Conservation (phyloP, 371 early-diverging fungal species). For the Catenaria anguillulae region DNA sequence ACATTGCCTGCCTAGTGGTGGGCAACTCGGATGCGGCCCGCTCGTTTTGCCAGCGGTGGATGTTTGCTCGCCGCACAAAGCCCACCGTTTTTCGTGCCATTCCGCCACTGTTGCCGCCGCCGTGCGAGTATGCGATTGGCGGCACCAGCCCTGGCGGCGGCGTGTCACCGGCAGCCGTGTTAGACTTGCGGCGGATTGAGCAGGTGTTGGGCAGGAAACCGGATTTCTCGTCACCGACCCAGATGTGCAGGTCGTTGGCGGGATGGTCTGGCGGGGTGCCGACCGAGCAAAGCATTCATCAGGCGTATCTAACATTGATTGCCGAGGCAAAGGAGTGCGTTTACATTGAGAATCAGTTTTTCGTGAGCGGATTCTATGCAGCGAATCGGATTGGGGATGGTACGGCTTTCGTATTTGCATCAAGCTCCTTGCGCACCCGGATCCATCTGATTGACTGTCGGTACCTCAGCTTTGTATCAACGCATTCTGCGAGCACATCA, state of each 20-base stretch:
- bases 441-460: slow-evolving; percentile 10
- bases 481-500: slow-evolving; percentile 63
- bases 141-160: too few relatives aligned
- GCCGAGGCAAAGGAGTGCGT: slow-evolving; percentile 60
- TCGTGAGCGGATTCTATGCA: slow-evolving; percentile 20
- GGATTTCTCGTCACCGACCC: too few relatives aligned
- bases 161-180: too few relatives aligned
- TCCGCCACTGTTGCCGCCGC: slow-evolving; percentile 41
- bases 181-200: too few relatives aligned
- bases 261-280: slow-evolving; percentile 36
- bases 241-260: slow-evolving; percentile 50
- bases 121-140: too few relatives aligned
- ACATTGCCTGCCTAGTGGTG: slow-evolving; percentile 44
- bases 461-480: slow-evolving; percentile 51
- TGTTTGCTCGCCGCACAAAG: slow-evolving; percentile 59
- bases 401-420: too few relatives aligned
- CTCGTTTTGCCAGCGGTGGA: slow-evolving; percentile 88
- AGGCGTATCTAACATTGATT: slow-evolving; percentile 66
- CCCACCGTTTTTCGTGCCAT: slow-evolving; percentile 39
- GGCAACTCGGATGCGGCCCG: slow-evolving; percentile 73
- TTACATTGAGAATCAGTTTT: slow-evolving; percentile 95
- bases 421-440: too few relatives aligned
- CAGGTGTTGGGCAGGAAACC: too few relatives aligned
- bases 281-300: slow-evolving; percentile 64
- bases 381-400: too few relatives aligned